A percentile compares a stretch with the other conserved stretches of the same genome.
Conservation (phyloP, 352 stramenopile genomes). For the Phytophthora capsici region DNA sequence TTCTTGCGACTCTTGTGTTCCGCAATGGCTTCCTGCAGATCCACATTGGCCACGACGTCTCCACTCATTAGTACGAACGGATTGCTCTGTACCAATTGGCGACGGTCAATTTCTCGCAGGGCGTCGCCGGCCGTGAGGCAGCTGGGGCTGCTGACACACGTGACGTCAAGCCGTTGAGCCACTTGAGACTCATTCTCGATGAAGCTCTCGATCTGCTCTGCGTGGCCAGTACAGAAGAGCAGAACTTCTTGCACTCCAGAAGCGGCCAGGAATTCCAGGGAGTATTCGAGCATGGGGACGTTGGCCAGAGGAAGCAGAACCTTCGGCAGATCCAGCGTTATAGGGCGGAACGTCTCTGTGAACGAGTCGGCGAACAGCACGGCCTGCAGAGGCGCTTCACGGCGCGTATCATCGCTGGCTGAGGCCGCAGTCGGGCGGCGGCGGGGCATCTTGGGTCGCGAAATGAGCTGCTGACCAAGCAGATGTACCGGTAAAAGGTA, state of each 20-base stretch:
- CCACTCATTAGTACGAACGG: constrained; percentile 97
- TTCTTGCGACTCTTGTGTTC: constrained; percentile 88
- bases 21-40: constrained; percentile 78
- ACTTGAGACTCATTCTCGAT: constrained; percentile 67
- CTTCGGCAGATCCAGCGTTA: constrained; percentile 90
- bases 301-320: constrained; percentile 97
- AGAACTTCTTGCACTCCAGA: constrained; percentile 96
- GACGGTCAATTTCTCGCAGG: constrained; percentile 96
- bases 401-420: constrained; percentile 77
- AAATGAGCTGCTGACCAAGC: constrained; percentile 1
- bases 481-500: constrained; percentile 1
- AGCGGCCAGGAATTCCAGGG: constrained; percentile 95
- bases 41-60: constrained; percentile 97
- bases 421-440: constrained; percentile 17
- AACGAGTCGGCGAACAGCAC: constrained; percentile 97
- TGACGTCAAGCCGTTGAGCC: constrained; percentile 62
- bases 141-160: constrained; percentile 79
- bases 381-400: constrained; percentile 95
- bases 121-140: constrained; percentile 94
- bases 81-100: constrained; percentile 95
- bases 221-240: constrained; percentile 92
- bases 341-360: constrained; percentile 93
- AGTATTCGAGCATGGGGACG: constrained; percentile 97
- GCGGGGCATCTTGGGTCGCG: constrained; percentile 13
- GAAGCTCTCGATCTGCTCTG: constrained; percentile 89